A percentile compares a stretch with the other conserved stretches of the same genome.
phyloP scores from a whole-genome alignment of 257 asterid genomes.

The Knoxia roxburghii region DNA sequence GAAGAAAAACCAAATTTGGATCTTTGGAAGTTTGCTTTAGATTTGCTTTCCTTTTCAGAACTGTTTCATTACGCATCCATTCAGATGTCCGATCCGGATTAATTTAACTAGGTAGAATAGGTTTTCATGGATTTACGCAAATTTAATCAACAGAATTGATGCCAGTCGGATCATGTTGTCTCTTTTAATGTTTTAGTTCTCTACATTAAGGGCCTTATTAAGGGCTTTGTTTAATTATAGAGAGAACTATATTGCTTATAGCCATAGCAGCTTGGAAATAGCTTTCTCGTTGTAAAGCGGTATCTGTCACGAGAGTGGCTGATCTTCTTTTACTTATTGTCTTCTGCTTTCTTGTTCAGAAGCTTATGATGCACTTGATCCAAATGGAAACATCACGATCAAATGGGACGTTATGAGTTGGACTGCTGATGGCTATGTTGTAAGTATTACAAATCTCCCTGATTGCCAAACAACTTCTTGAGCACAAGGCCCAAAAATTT shows the following conservation, averaged over 20 bases:
- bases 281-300: slow-evolving; percentile 1
- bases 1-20: neutral
- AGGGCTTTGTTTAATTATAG: neutral
- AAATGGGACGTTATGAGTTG: slow-evolving; percentile 75
- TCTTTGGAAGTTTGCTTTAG: neutral
- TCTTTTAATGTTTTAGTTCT: neutral
- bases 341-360: slow-evolving; percentile 31
- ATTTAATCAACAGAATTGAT: neutral
- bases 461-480: neutral
- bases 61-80: neutral
- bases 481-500: neutral
- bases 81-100: neutral
- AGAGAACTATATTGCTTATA: neutral
- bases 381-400: slow-evolving; percentile 73
- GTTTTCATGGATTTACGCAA: neutral
- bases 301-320: slow-evolving; percentile 2
- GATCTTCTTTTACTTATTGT: slow-evolving; percentile 10
- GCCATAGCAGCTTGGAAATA: too few relatives aligned
- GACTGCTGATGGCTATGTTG: slow-evolving; percentile 84
- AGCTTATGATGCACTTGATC: slow-evolving; percentile 87
- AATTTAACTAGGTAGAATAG: neutral
- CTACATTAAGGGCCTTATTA: too few relatives aligned
- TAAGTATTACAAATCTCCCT: slow-evolving; percentile 28
- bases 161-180: slow-evolving; percentile 2
- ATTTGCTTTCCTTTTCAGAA: too few relatives aligned